These are phyloP conservation scores for Yarrowia yakushimensis DNA, from an alignment of 805 yeast species.

Conservation along the genomic window DNA sequence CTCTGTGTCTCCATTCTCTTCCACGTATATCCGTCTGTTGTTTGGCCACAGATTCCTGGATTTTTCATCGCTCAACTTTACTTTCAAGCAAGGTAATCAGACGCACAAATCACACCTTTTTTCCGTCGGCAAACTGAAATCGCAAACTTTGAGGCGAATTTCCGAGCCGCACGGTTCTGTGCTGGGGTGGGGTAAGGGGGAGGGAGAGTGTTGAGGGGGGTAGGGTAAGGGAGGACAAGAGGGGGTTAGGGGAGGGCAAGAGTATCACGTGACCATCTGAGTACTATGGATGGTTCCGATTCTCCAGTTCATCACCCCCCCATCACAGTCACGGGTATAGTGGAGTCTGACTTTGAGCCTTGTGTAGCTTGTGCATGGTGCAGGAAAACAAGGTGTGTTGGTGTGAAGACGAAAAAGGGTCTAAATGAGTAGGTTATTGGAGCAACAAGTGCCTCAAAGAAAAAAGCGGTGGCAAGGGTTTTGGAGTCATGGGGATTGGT, in stretches of 20 bases:
- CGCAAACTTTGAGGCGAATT: not conserved
- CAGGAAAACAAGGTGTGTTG: slow-evolving; percentile 3
- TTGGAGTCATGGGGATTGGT: not conserved
- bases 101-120: slow-evolving; percentile 23
- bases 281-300: no score
- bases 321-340: no score
- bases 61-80: slow-evolving; percentile 12
- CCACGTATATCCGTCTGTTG: no score
- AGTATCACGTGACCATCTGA: no score
- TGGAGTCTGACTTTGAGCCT: slow-evolving; percentile 1
- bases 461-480: no score
- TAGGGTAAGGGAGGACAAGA: not conserved
- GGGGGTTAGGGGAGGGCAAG: no score
- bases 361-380: slow-evolving; percentile 15
- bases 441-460: not conserved
- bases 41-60: not conserved
- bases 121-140: slow-evolving; percentile 20
- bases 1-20: no score
- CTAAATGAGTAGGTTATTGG: not conserved
- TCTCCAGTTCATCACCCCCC: no score
- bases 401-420: slow-evolving; percentile 15
- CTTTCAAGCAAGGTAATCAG: slow-evolving; percentile 22
- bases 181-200: not conserved
- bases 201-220: not conserved
- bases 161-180: not conserved